Conservation (phyloP, 371 early-diverging fungal genomes). For the Zancudomyces culisetae region DNA sequence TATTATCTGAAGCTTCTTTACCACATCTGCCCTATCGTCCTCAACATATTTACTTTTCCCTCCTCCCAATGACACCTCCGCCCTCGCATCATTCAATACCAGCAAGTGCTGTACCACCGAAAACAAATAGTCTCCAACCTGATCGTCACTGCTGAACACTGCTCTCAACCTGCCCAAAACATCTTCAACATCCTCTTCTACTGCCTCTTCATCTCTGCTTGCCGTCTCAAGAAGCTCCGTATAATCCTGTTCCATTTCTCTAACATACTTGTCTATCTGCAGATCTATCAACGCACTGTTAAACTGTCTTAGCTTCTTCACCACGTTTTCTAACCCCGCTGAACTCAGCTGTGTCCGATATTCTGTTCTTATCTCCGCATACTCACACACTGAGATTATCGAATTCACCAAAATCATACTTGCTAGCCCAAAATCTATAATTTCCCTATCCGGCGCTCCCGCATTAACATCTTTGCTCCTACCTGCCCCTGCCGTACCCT, state of each 20-base stretch:
- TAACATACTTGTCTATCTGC: constrained; percentile 54
- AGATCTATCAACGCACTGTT: constrained; percentile 46
- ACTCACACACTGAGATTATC: constrained; percentile 51
- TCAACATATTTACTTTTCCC: background rate
- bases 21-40: constrained; percentile 27
- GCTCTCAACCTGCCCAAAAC: constrained; percentile 51
- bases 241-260: constrained; percentile 55
- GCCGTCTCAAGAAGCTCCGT: constrained; percentile 57
- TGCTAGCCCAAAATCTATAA: constrained; percentile 57
- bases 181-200: constrained; percentile 62
- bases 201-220: constrained; percentile 38
- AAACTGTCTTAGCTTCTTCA: constrained; percentile 53
- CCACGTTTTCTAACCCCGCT: constrained; percentile 42
- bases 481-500: constrained; percentile 46
- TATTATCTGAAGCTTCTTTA: constrained; percentile 52
- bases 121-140: constrained; percentile 54
- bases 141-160: constrained; percentile 45
- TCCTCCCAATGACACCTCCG: constrained; percentile 4
- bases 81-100: constrained; percentile 45
- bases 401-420: constrained; percentile 71
- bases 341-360: constrained; percentile 55
- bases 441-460: constrained; percentile 39
- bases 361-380: constrained; percentile 55
- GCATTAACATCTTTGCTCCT: constrained; percentile 18
- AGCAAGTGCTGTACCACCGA: constrained; percentile 59